Evolutionary conservation across 164 flowering plant species (phyloP), one percentile per base, ranked within the genome.

Genomic region (Akebia trifoliata): DNA sequence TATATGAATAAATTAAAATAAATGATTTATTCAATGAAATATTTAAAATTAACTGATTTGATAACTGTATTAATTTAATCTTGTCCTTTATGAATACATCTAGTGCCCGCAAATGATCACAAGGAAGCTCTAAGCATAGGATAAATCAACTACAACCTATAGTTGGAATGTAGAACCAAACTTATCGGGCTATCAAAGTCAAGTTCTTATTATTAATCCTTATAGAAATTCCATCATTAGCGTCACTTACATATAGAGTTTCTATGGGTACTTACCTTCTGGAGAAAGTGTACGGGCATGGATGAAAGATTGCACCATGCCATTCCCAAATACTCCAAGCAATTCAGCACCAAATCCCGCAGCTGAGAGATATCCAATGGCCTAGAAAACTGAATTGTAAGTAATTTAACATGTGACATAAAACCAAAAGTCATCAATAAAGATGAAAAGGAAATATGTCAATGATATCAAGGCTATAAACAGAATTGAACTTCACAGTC

Each of bases 321-420:
- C 99, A 78, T 94, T 94, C 66, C 79, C 89, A 83, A 94, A 94
- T 56, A 85, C 72, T 55, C 86, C 99, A 56, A 87, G 85, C 77
- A 90, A 79, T 70, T 84, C 77, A 48, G 99, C 99, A 62, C 99
- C 99, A 81, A 94, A 94, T 67, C 99, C 99, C 56, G 97, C 99
- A 72, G 89, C 91, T 11, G 99, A 90, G 60, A 94, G 93, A 80
- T 84, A 74, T 56, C 72, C 73, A 69, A 90, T 83, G 31, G 99
- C 89, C 99, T 94, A 74, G 59, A 72, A 28, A 63, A 57, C 50
- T 35, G 17, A 18, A 36, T 10, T 18, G 47, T 45, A 26, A 62
- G 56, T 44, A 44, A 65, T 4, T 51, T 60, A 45, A 28, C n/a
- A 30, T 46, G 51, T 36, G 15, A 45, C 11, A 22, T 15, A 11